Base-by-base conservation (phyloP, 2,329 filamentous ascomycete genomes). In the Juglanconis juglandina region DNA sequence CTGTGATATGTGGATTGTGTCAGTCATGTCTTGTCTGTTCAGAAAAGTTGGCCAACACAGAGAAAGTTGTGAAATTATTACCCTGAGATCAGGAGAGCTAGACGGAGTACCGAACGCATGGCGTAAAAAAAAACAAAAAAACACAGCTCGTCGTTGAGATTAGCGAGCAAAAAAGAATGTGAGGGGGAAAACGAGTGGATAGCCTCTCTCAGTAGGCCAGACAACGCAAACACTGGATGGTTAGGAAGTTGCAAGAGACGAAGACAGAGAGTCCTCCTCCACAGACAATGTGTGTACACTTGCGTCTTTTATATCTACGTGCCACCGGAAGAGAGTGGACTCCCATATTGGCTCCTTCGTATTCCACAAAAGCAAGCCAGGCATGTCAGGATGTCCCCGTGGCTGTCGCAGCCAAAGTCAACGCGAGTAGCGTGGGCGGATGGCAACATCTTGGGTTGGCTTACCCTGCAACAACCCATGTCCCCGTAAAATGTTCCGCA, bases 1-100 rank as follows among this genome's bases (percentile, higher is more conserved):
- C 60, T 61, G 54, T 55, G 42, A 37, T 5, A 24, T 34, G 34
- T 34, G 34, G 5, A 8, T 44, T 52, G 57, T 62, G 60, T 58
- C 39, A 63, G 58, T 61, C 61, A 58, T 61, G 58, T 61, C 54
- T 58, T 33, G 53, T 41, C 14, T n/a, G 17, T 24, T 24, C 39
- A 34, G 11, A 33, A 44, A 13, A 14, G 3, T 50, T 11, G 30
- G 3, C 13, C 6, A 7, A 34, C 30, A 39, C 33, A 37, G 10
- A 37, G 49, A 34, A 10, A 10, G 46, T 30, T 30, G 17, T 32
- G 37, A 49, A 7, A 14, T 33, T 5, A 58, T 63, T 11, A 63
- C 61, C 54, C 58, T 33, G 49, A 54, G 46, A 54, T 44, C 50
- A 61, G 41, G 34, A 63, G 47, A 49, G 51, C 54, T 35, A 63